These are phyloP conservation scores for Phellinidium pouzarii DNA, from an alignment of 1,284 basidiomycete genomes.

Conservation along the genomic window DNA sequence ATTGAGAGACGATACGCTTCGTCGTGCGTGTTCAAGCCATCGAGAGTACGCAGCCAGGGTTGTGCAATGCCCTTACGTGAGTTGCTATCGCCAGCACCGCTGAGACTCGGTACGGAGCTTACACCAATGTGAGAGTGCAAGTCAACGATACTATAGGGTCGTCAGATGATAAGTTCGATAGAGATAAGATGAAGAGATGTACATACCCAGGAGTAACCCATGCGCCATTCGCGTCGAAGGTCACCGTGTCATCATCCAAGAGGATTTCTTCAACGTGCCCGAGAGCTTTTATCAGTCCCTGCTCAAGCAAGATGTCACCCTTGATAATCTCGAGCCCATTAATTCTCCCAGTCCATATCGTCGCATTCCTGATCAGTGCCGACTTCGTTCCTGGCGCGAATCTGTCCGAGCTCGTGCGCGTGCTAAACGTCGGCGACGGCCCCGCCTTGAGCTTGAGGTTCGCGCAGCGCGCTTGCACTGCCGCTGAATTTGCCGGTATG, in stretches of 20 bases:
- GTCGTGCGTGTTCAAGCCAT: constrained; percentile 43
- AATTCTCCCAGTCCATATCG: constrained; percentile 71
- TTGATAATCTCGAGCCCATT: constrained; percentile 58
- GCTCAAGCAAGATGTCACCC: constrained; percentile 51
- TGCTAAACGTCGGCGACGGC: constrained; percentile 43
- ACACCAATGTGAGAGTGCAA: constrained; percentile 61
- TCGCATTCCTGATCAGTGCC: constrained; percentile 71
- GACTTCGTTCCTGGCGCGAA: constrained; percentile 60
- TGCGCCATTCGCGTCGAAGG: constrained; percentile 28
- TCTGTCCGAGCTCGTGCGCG: constrained; percentile 61
- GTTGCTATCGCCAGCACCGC: constrained; percentile 35
- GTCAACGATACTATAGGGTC: constrained; percentile 40
- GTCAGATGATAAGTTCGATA: constrained; percentile 1
- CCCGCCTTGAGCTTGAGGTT: constrained; percentile 26
- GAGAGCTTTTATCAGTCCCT: constrained; percentile 50
- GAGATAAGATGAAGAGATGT: background rate
- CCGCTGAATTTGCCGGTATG: constrained; percentile 1
- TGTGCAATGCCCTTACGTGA: constrained; percentile 36
- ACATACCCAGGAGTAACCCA: constrained; percentile 36
- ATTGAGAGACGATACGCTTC: constrained; percentile 30
- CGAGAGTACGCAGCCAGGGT: constrained; percentile 46
- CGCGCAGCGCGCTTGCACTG: constrained; percentile 17
- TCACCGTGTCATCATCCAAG: constrained; percentile 21
- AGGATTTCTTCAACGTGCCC: constrained; percentile 35
- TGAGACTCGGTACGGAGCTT: constrained; percentile 31